Evolutionary conservation across 2,329 filamentous ascomycete species (phyloP), one percentile per base, ranked within the genome.

Genomic region (Diaporthe capsici): DNA sequence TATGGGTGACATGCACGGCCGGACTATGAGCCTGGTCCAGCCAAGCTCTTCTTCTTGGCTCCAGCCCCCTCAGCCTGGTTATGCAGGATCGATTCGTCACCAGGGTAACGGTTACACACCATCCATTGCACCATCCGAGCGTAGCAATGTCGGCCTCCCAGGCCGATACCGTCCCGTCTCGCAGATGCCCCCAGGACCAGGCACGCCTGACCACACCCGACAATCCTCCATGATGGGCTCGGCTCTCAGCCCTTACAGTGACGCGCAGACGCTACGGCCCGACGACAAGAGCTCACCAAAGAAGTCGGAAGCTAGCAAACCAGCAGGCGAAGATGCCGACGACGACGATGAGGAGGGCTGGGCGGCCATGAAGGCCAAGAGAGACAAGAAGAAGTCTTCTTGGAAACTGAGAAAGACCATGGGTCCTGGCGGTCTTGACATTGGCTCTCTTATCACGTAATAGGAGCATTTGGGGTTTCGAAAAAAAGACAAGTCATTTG

Each of bases 121-220:
- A 1, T 98, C 96, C 0, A 98, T 99, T 79, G 96, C 97, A 3
- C 97, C 97, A 1, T 98, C 95, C 7, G 97, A 98, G 86, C 93
- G 97, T 77, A 98, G 96, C 88, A 98, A 97, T 83, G 88, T 98
- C 77, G 97, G 97, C 22, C 89, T 98, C 71, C 95, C 97, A 12
- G 93, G 95, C 44, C 92, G 97, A 60, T 99, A 99, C 85, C 91
- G 97, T 61, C 95, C 97, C 1, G 96, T 98, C 0, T 95, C 94
- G 0, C 93, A 93, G 57, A 87, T 89, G 73, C 87, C 86, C 10
- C 81, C 83, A 7, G 77, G 80, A 13, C 76, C 82, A 20, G 68
- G 80, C 34, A 80, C 79, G 12, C 78, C 79, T 74, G 80, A 84
- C 60, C 78, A 81, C 51, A 42, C 80, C 25, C 82, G 83, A 6